These are phyloP conservation scores for Fusarium sublunatum DNA, from an alignment of 2,329 filamentous ascomycete species.

Conservation along the genomic window DNA sequence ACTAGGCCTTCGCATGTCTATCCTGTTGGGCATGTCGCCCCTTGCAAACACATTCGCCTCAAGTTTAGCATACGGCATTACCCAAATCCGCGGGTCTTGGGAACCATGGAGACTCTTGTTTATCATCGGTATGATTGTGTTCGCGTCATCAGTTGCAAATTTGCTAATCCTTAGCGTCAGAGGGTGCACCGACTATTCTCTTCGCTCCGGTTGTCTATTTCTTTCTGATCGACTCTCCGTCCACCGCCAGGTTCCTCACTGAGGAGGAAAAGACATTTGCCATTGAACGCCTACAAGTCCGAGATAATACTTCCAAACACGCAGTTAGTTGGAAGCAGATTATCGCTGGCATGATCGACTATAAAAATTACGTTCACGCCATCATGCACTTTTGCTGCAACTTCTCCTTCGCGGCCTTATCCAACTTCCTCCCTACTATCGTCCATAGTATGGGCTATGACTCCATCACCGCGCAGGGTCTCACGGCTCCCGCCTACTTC, in stretches of 20 bases:
- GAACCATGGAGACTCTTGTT: slow-evolving; percentile 27
- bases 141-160: rapidly evolving
- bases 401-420: slow-evolving; percentile 31
- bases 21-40: slow-evolving; percentile 28
- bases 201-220: slow-evolving; percentile 25
- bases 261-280: slow-evolving; percentile 16
- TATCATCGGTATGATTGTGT: not conserved
- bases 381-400: slow-evolving; percentile 40
- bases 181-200: slow-evolving; percentile 20
- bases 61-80: slow-evolving; percentile 30
- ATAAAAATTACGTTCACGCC: slow-evolving; percentile 32
- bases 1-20: slow-evolving; percentile 19
- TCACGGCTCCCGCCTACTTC: slow-evolving; percentile 23
- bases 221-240: slow-evolving; percentile 32
- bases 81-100: slow-evolving; percentile 15
- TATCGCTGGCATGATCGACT: slow-evolving; percentile 15
- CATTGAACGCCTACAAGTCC: slow-evolving; percentile 5
- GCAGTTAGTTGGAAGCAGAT: slow-evolving; percentile 29
- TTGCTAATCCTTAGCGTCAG: not conserved
- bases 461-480: slow-evolving; percentile 19
- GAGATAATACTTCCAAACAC: slow-evolving; percentile 2
- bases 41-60: slow-evolving; percentile 32
- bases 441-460: slow-evolving; percentile 18
- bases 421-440: slow-evolving; percentile 37
- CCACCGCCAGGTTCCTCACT: slow-evolving; percentile 17